Conservation (phyloP, 768 basidiomycete species). For the Serendipita vermifera region DNA sequence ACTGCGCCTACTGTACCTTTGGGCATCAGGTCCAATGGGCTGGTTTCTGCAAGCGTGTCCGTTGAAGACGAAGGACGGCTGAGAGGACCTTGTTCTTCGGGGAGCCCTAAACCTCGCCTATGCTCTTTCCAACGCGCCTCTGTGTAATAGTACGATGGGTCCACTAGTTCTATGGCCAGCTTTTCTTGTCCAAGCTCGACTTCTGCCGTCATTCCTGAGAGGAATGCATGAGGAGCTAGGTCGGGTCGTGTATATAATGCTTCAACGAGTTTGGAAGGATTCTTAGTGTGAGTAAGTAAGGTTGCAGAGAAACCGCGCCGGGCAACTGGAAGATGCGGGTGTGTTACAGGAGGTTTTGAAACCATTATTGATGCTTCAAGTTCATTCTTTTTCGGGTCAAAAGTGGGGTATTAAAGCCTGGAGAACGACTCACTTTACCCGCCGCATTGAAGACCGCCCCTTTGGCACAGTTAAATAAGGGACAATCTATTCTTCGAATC, state of each 20-base stretch:
- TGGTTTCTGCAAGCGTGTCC: slow-evolving; percentile 16
- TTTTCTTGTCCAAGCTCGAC: slow-evolving; percentile 33
- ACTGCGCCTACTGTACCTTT: slow-evolving; percentile 79
- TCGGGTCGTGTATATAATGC: slow-evolving; percentile 56
- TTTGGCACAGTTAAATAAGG: slow-evolving; percentile 66
- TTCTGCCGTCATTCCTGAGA: slow-evolving; percentile 57
- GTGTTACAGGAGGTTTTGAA: slow-evolving; percentile 57
- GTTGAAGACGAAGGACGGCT: too few species aligned
- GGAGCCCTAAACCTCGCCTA: slow-evolving; percentile 55
- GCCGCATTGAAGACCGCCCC: slow-evolving; percentile 73
- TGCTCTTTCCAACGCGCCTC: slow-evolving; percentile 65
- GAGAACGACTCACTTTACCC: slow-evolving; percentile 45
- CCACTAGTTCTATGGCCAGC: slow-evolving; percentile 46
- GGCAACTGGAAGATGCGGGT: slow-evolving; percentile 42
- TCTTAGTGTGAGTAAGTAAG: slow-evolving; percentile 51
- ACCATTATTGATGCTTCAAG: slow-evolving; percentile 73
- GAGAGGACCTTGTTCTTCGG: slow-evolving; percentile 38
- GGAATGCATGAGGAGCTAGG: slow-evolving; percentile 50
- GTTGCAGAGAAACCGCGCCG: slow-evolving; percentile 54
- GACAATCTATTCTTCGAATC: slow-evolving; percentile 37
- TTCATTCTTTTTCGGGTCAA: slow-evolving; percentile 48
- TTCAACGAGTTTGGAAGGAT: slow-evolving; percentile 60
- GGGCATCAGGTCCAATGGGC: slow-evolving; percentile 44
- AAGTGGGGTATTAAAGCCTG: neutral
- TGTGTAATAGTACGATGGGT: slow-evolving; percentile 70